Base-by-base conservation (phyloP, 2,329 filamentous ascomycete genomes). In the Acrodontium crateriforme region DNA sequence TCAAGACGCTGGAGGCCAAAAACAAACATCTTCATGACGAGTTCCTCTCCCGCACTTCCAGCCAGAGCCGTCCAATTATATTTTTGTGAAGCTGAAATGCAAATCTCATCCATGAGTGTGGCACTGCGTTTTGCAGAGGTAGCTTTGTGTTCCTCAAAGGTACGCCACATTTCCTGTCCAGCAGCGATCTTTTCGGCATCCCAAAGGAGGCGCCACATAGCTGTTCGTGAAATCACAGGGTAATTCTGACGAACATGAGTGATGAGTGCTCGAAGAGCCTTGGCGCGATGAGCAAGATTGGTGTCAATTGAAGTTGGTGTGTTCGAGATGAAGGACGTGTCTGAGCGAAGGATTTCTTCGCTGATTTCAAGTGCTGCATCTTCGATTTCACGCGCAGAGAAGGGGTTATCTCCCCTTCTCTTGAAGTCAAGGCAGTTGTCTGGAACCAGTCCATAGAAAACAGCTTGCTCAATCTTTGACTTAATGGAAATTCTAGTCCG, bases 171-270 rank as follows among this genome's bases (percentile, higher is more conserved):
- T 24, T 73, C 65, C 35, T 70, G 67, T 11, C 83, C 82, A 18
- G 84, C 80, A 23, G 78, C 73, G 58, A 95, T 69, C 54, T 85
- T 93, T 53, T 98, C 89, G 0, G 87, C 87, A 45, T 87, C 75
- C 64, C 75, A 80, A n/a, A 98, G 60, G 17, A 98, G 57, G 37
- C 69, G 66, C 84, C 85, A 95, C 41, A 74, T 74, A 2, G 75
- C 75, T 14, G 59, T 59, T 21, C 72, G 69, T 38, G 78, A 71
- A 5, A 95, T 53, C 3, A 71, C 60, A 17, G 60, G 58, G 34
- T 74, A 74, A 17, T 76, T 73, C 5, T 67, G 65, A 37, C 69
- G 67, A 9, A 95, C 58, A 40, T 89, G 74, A 2, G 63, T 59
- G 29, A 82, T 80, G 28, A 98, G 65, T 31, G 79, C 75, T 37